Evolutionary conservation across 768 basidiomycete species (phyloP), one percentile per base, ranked within the genome.

Genomic region (Favolaschia claudopus): DNA sequence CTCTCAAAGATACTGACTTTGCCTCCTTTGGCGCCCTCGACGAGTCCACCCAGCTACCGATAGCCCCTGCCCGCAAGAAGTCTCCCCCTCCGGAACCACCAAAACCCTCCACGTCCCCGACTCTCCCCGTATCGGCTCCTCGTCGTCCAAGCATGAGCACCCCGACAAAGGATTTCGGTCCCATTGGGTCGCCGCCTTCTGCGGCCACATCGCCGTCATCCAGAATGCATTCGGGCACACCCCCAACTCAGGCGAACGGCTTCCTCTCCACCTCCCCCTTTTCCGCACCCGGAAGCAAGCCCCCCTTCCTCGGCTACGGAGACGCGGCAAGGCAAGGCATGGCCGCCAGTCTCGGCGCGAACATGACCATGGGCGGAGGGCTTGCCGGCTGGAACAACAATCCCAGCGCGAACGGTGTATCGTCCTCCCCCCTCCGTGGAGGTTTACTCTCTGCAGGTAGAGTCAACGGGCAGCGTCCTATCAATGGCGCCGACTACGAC

Each of bases 101-200:
- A 64, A 59, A 72, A 75, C 60, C 67, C 76, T 19, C 70, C n/a
- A n/a, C 76, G 1, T 76, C 82, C 0, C 82, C 85, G 2, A 79
- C 84, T 1, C 79, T 88, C 28, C 87, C 88, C 1, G 75, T 83
- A 27, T 86, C 81, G 29, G 82, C 82, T 0, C 85, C 85, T 13
- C 86, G 85, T 33, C 76, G 80, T 25, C 74, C 82, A 40, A 70
- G 74, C 8, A 73, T 77, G 14, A 68, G 70, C 31, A 42, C 77
- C 48, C 68, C 76, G 37, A 69, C 77, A 42, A 75, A 78, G 43
- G 91, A 91, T 69, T 88, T 91, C 65, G 92, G 92, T 9, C 91
- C 93, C 15, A 92, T 94, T 59, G 93, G 93, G 2, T 92, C 91
- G 4, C 90, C 92, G 9, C 89, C 93, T 2, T 82, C 74, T 46